These are phyloP conservation scores for Knoxdaviesia proteae DNA, from an alignment of 2,329 filamentous ascomycete species.

Conservation along the genomic window DNA sequence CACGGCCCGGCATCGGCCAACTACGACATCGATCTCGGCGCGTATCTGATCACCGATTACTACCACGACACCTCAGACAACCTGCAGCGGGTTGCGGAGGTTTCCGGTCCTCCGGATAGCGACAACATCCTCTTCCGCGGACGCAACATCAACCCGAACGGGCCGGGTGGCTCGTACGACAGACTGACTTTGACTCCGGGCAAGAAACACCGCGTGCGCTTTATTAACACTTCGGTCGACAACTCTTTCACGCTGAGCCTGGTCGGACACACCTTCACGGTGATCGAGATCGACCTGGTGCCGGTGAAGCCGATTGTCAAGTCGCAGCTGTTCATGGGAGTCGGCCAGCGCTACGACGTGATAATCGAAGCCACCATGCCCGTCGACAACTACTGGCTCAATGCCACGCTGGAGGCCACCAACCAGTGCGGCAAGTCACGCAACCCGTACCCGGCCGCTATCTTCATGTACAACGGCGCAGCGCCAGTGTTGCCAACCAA, in stretches of 20 bases:
- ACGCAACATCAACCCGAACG: constrained; percentile 12
- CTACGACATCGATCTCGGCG: constrained; percentile 43
- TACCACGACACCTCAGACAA: constrained; percentile 18
- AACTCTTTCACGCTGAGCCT: constrained; percentile 28
- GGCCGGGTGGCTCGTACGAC: constrained; percentile 11
- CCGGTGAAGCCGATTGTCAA: constrained; percentile 27
- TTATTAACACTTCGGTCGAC: constrained; percentile 28
- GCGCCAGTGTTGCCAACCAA: constrained; percentile 10
- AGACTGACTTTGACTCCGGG: constrained; percentile 11
- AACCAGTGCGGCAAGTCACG: constrained; percentile 11
- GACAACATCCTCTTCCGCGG: constrained; percentile 24
- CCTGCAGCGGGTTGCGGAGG: constrained; percentile 5
- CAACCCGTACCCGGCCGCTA: constrained; percentile 14
- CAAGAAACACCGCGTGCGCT: constrained; percentile 19
- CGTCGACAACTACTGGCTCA: constrained; percentile 11
- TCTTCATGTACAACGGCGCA: constrained; percentile 17
- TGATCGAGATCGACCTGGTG: constrained; percentile 33
- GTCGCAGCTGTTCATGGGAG: constrained; percentile 25
- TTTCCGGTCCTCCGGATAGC: constrained; percentile 7
- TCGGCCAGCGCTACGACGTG: constrained; percentile 19
- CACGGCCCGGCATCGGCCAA: constrained; percentile 24
- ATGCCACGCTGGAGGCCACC: constrained; percentile 11
- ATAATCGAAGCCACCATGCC: constrained; percentile 14
- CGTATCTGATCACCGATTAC: constrained; percentile 25
- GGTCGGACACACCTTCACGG: constrained; percentile 27